These are phyloP conservation scores for Paecilomyces fulvus DNA, from an alignment of 2,329 filamentous ascomycete genomes.

Conservation along the genomic window DNA sequence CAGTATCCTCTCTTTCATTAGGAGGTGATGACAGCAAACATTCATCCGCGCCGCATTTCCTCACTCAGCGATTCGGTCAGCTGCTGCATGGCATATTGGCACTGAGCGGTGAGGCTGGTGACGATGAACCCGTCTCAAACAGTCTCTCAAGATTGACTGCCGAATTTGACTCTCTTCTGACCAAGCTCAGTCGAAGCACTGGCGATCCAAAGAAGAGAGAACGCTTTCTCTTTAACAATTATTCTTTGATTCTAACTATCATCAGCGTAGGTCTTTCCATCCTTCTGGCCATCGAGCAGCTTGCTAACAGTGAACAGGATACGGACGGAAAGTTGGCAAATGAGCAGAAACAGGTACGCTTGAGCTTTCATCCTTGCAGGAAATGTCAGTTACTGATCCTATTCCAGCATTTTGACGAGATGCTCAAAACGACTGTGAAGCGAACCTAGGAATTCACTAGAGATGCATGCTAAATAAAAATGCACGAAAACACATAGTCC, in stretches of 20 bases:
- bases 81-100: constrained; percentile 76
- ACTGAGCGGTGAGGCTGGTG: constrained; percentile 80
- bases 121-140: constrained; percentile 83
- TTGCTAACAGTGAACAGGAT: constrained; percentile 24
- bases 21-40: constrained; percentile 35
- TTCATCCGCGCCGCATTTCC: constrained; percentile 66
- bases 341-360: constrained; percentile 58
- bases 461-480: too few species aligned
- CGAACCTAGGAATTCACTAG: constrained; percentile 13
- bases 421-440: constrained; percentile 28
- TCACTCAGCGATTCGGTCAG: constrained; percentile 93
- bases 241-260: constrained; percentile 87
- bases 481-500: too few species aligned
- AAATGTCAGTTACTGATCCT: constrained; percentile 7
- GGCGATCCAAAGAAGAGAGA: constrained; percentile 71
- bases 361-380: neutral
- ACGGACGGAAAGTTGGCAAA: constrained; percentile 40
- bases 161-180: constrained; percentile 77
- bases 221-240: constrained; percentile 91
- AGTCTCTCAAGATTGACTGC: constrained; percentile 67
- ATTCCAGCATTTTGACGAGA: constrained; percentile 31
- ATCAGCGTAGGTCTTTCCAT: constrained; percentile 51
- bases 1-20: constrained; percentile 47
- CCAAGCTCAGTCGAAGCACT: constrained; percentile 67
- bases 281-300: neutral